These are phyloP conservation scores for Scleromitrula shiraiana DNA, from an alignment of 2,329 filamentous ascomycete species.

Conservation along the genomic window DNA sequence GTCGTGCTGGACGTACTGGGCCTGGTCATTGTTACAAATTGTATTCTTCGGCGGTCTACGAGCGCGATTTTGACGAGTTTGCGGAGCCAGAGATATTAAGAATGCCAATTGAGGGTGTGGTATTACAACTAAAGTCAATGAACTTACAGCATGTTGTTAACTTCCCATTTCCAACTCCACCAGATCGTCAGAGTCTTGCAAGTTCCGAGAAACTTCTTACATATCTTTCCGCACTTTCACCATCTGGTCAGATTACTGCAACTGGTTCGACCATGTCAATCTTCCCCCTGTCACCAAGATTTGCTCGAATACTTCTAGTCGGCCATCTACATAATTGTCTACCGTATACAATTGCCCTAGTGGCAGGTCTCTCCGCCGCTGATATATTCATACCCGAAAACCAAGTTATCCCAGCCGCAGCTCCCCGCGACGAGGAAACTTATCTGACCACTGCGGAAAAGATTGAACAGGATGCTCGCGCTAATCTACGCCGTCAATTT, in stretches of 20 bases:
- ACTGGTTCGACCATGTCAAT: constrained; percentile 78
- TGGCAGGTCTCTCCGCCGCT: constrained; percentile 79
- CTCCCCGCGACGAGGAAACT: constrained; percentile 41
- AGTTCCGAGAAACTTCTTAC: constrained; percentile 80
- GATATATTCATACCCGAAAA: constrained; percentile 81
- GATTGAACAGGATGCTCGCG: constrained; percentile 61
- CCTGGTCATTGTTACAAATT: constrained; percentile 93
- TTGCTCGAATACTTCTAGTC: constrained; percentile 84
- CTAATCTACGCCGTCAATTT: constrained; percentile 51
- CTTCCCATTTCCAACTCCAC: constrained; percentile 93
- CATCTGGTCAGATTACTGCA: constrained; percentile 66
- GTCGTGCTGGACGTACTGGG: constrained; percentile 89
- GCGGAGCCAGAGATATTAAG: constrained; percentile 81
- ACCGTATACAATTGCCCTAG: constrained; percentile 78
- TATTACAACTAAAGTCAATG: constrained; percentile 92
- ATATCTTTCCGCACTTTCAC: constrained; percentile 73
- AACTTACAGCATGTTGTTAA: constrained; percentile 82
- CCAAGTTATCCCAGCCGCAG: constrained; percentile 57
- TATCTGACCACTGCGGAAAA: constrained; percentile 60
- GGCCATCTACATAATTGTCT: constrained; percentile 77
- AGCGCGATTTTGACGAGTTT: constrained; percentile 79
- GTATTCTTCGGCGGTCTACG: constrained; percentile 91
- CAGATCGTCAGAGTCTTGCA: constrained; percentile 64
- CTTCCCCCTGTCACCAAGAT: constrained; percentile 85
- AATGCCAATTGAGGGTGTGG: constrained; percentile 87